A percentile compares a stretch with the other conserved stretches of the same genome.
Conservation (phyloP, 768 basidiomycete species). For the Cystobasidium ongulense region DNA sequence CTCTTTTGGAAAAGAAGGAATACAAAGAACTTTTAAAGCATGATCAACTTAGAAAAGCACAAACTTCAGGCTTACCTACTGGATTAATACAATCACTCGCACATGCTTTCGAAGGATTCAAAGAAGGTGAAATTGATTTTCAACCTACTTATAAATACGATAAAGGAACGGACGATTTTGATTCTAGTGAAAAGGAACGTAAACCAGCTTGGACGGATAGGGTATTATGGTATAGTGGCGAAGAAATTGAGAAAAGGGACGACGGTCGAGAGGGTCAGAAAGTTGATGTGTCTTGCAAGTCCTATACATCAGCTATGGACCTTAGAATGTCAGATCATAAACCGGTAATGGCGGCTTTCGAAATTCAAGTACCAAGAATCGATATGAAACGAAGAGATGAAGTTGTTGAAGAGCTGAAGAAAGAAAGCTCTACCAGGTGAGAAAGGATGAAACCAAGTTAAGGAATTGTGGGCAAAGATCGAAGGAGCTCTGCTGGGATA, state of each 20-base stretch:
- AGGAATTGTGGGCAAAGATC: too few relatives aligned
- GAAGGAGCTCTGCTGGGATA: too few relatives aligned
- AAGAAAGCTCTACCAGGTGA: background rate
- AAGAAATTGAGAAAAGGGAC: background rate
- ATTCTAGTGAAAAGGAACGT: conserved; percentile 40
- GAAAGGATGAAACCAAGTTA: too few relatives aligned
- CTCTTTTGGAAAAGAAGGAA: conserved; percentile 36
- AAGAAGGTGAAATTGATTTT: conserved; percentile 42
- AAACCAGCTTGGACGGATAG: conserved; percentile 45
- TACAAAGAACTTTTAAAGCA: conserved; percentile 40
- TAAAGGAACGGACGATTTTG: conserved; percentile 38
- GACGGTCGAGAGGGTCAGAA: background rate
- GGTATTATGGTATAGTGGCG: conserved; percentile 36
- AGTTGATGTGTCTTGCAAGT: background rate
- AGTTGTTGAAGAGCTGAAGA: background rate
- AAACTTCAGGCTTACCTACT: background rate
- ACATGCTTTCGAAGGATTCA: conserved; percentile 41
- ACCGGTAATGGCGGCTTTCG: conserved; percentile 13
- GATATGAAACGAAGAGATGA: background rate
- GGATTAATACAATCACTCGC: conserved; percentile 25
- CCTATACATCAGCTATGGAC: background rate
- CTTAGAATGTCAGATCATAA: conserved; percentile 16
- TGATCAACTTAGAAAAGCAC: conserved; percentile 41
- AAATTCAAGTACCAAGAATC: background rate
- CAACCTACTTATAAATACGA: conserved; percentile 45